Base-by-base conservation (phyloP, 805 yeast species). In the Maudiozyma serrabonitensis region DNA sequence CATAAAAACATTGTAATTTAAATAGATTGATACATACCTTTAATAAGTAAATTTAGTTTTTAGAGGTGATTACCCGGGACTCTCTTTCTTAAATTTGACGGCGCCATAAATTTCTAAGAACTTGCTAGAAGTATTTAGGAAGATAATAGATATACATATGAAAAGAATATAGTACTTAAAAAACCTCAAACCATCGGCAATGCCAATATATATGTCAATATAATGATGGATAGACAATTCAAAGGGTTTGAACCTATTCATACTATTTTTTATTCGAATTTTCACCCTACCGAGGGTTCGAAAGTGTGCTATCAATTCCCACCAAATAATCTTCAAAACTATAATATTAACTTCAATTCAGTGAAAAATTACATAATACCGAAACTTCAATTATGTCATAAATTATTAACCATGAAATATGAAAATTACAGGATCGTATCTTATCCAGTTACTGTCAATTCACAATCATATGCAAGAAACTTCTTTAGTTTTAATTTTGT, bases 261-360 rank as follows among this genome's bases (percentile, higher is more conserved):
- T 50, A 93, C 96, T 1, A 73, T 89, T 43, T 90, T 93, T 64
- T 93, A 87, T 65, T 81, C 96, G 0, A 87, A 87, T 0, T 93
- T 93, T 67, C 97, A 93, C 59, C 97, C 97, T 0, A 86, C 93
- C 0, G 95, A 89, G 60, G 99, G 99, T 1, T 84, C 98, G 0
- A 88, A 89, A 67, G 90, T 91, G 6, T 76, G 86, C 5, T 86
- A 85, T 59, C 96, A 93, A 63, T 95, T 88, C 0, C 99, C 99
- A 2, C 79, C 81, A 39, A 87, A 88, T 37, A 58, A 63, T 50
- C 25, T 58, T 46, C 45, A 54, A 57, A 49, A 68, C 61, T 37
- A 74, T 74, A 32, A 66, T 81, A 50, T 82, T 59, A 82, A 85
- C 57, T 93, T 95, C 64, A 95, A 88, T 61, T 74, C 86, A 1